These are phyloP conservation scores for Patellifolia procumbens DNA, from an alignment of 179 eudicot species.

Conservation along the genomic window DNA sequence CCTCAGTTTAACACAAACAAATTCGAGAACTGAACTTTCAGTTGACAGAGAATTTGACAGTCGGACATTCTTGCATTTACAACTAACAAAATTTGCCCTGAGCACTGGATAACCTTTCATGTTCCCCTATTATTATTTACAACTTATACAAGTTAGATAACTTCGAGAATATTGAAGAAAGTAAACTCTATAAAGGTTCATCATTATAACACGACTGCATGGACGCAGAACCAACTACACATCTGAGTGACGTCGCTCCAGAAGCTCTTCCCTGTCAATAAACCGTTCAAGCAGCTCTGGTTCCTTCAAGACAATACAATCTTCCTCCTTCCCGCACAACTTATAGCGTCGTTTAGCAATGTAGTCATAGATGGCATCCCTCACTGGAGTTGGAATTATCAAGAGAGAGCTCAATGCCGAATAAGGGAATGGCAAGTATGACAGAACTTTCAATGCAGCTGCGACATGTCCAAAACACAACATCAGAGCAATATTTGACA, in stretches of 20 bases:
- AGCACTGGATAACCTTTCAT: background rate
- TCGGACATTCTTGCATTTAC: background rate
- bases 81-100: background rate
- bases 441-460: conserved; percentile 85
- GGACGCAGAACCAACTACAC: conserved; percentile 11
- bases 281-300: conserved; percentile 79
- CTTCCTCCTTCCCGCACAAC: conserved; percentile 74
- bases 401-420: conserved; percentile 61
- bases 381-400: conserved; percentile 66
- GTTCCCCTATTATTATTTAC: background rate
- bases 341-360: conserved; percentile 72
- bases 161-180: background rate
- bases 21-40: background rate
- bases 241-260: conserved; percentile 33
- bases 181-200: background rate
- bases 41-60: background rate
- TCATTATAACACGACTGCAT: too few relatives aligned
- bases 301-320: conserved; percentile 76
- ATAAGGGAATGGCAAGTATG: conserved; percentile 90
- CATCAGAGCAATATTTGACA: conserved; percentile 7
- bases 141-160: conserved; percentile 14
- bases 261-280: conserved; percentile 71
- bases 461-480: conserved; percentile 35
- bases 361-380: conserved; percentile 83
- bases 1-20: background rate